Base-by-base conservation (phyloP, 192 early-diverging fungal genomes). In the Rhizoclosmatium globosum region DNA sequence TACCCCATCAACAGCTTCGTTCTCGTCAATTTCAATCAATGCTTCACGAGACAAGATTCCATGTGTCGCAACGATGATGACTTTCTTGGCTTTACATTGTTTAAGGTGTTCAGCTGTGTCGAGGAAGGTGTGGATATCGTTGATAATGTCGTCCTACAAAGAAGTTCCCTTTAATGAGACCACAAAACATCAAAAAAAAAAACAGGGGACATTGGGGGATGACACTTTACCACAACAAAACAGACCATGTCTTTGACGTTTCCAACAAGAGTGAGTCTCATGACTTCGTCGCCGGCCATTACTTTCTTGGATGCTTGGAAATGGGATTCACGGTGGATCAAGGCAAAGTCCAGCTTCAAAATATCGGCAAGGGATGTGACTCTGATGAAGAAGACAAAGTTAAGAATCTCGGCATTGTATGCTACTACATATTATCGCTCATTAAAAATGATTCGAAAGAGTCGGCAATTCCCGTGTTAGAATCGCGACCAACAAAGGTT, bases 291-390 rank as follows among this genome's bases (percentile, higher is more conserved):
- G 69, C 60, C 59, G 72, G 21, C 50, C 78, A 47, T 53, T 57
- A 3, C 56, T 64, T 48, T 76, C 57, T 62, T 84, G 66, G 44
- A 66, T 56, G 69, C 83, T 80, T 64, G 83, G 82, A 65, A 92
- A 89, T 53, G 21, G 41, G 92, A 87, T 79, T 96, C 95, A 31
- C 90, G 91, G 83, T 99, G 98, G 77, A 99, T 96, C 86, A 99
- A 87, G 17, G 97, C 98, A 89, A 99, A 99, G 80, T 95, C 92
- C 61, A 96, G 86, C 68, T 95, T 92, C 79, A 99, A 90, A 9
- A 93, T 89, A 86, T 99, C 98, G 9, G 98, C 97, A 78, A 99
- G 85, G 41, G 94, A 92, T 3, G 98, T 98, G 39, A 95, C 98
- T 75, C 97, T 95, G 78, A 42, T 60, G 77, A 38, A 50, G 70